These are phyloP conservation scores for Clitoria ternatea DNA, from an alignment of 306 rosid genomes.

Conservation along the genomic window DNA sequence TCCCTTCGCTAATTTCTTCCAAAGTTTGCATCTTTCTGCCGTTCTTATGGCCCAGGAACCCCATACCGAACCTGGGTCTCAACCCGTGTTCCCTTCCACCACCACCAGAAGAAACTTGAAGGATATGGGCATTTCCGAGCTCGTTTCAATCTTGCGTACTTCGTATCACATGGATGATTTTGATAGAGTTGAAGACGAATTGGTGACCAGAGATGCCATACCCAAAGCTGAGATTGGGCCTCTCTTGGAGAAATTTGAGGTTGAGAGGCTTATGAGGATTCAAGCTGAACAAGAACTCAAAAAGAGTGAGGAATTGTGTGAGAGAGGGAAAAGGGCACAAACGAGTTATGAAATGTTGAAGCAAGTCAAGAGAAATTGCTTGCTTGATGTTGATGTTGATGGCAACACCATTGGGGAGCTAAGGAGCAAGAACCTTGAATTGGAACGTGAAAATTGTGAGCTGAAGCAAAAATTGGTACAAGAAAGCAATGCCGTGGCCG, in stretches of 20 bases:
- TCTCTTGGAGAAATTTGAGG: not conserved
- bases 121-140: not conserved
- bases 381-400: not conserved
- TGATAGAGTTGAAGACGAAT: conserved; percentile 10
- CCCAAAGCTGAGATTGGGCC: not conserved
- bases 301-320: not conserved
- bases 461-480: not conserved
- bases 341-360: conserved; percentile 30
- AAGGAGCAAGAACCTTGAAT: not conserved
- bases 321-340: not conserved
- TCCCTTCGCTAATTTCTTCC: too few species aligned
- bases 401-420: not conserved
- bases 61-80: conserved; percentile 1
- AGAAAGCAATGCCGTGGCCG: not conserved
- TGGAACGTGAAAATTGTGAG: not conserved
- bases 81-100: not conserved
- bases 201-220: not conserved
- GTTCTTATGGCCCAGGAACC: not conserved
- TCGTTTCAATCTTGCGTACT: not conserved
- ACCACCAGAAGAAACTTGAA: not conserved
- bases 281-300: conserved; percentile 3
- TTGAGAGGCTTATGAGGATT: not conserved
- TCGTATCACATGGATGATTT: not conserved
- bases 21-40: not conserved
- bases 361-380: not conserved